A percentile compares a stretch with the other conserved stretches of the same genome.
Evolutionary conservation across 805 yeast genomes (phyloP).

Genomic region (Saturnispora dispora): DNA sequence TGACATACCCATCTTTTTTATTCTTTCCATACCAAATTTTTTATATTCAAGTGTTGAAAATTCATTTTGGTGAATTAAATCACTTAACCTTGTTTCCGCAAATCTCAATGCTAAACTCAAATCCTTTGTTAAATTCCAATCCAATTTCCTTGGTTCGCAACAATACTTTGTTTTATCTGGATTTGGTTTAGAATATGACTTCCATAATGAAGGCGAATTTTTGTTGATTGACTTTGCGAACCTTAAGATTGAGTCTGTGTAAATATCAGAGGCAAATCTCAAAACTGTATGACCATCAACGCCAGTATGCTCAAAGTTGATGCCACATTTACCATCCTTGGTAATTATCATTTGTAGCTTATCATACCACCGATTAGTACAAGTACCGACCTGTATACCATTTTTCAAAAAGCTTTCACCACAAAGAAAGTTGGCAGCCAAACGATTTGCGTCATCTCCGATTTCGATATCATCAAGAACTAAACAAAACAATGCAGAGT

Average conservation of each 20-base stretch:
- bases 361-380: conserved; percentile 89
- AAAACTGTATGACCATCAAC: conserved; percentile 93
- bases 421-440: conserved; percentile 80
- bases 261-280: conserved; percentile 80
- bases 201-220: conserved; percentile 68
- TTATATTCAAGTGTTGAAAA: conserved; percentile 72
- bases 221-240: conserved; percentile 79
- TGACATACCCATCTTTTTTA: conserved; percentile 76
- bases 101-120: conserved; percentile 72
- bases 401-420: conserved; percentile 71
- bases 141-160: conserved; percentile 77
- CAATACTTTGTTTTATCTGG: conserved; percentile 34
- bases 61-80: conserved; percentile 82
- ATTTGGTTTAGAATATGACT: conserved; percentile 35
- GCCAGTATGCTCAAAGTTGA: conserved; percentile 90
- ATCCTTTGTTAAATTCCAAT: conserved; percentile 78
- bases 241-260: conserved; percentile 81
- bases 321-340: conserved; percentile 84
- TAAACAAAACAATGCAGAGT: conserved; percentile 71
- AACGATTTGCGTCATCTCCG: conserved; percentile 46
- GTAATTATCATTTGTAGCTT: conserved; percentile 82
- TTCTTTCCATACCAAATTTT: conserved; percentile 62
- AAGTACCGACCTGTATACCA: conserved; percentile 88
- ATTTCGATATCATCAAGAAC: conserved; percentile 75
- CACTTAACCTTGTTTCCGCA: conserved; percentile 84